phyloP scores from a whole-genome alignment of 306 rosid genomes.

The Chamaecrista fasciculata region DNA sequence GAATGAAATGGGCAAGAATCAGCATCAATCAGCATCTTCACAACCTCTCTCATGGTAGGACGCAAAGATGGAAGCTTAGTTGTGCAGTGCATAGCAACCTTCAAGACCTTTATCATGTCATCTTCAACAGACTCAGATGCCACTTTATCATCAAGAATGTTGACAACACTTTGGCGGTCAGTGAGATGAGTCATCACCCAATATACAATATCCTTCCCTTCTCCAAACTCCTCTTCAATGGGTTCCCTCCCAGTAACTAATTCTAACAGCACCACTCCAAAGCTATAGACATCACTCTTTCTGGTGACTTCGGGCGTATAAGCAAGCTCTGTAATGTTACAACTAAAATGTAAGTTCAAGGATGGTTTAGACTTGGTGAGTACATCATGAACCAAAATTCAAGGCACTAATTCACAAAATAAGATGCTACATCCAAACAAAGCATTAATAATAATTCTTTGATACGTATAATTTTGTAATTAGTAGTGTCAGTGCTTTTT shows the following conservation, averaged over 20 bases:
- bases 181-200: slow-evolving; percentile 73
- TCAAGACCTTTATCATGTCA: slow-evolving; percentile 73
- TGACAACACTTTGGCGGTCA: slow-evolving; percentile 49
- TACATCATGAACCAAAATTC: not conserved
- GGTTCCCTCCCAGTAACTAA: slow-evolving; percentile 77
- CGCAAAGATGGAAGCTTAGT: slow-evolving; percentile 80
- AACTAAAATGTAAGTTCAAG: not conserved
- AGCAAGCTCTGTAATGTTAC: slow-evolving; percentile 64
- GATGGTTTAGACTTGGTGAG: not conserved
- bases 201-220: slow-evolving; percentile 81
- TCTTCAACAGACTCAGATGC: slow-evolving; percentile 40
- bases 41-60: slow-evolving; percentile 90
- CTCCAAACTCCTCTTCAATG: slow-evolving; percentile 80
- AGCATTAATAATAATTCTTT: not conserved
- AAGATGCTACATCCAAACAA: not conserved
- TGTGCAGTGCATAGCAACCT: slow-evolving; percentile 73
- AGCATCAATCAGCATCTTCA: slow-evolving; percentile 76
- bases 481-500: not conserved
- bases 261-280: slow-evolving; percentile 84
- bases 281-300: slow-evolving; percentile 90
- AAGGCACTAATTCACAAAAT: not conserved
- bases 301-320: slow-evolving; percentile 70
- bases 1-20: slow-evolving; percentile 48
- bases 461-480: not conserved
- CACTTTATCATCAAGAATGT: slow-evolving; percentile 62